A percentile compares a stretch with the other conserved stretches of the same genome.
phyloP scores from a whole-genome alignment of 371 early-diverging fungal species.

The Apophysomyces variabilis region DNA sequence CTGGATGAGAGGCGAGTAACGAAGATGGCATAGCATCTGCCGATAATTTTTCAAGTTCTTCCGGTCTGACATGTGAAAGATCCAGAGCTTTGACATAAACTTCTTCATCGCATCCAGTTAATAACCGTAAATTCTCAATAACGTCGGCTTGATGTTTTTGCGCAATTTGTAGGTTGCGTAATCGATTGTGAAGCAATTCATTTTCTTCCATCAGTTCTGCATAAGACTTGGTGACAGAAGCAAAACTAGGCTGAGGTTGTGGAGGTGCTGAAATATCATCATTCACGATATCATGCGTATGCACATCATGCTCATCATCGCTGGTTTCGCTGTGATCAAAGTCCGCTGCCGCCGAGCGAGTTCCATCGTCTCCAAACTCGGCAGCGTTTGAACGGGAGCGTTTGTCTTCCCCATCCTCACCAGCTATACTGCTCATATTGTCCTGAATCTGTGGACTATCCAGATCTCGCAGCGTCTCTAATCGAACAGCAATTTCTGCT shows the following conservation, averaged over 20 bases:
- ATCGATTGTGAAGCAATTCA: constrained; percentile 44
- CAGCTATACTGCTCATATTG: constrained; percentile 20
- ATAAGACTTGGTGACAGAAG: constrained; percentile 47
- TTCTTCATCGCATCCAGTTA: constrained; percentile 44
- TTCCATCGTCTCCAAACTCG: constrained; percentile 55
- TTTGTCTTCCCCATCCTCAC: constrained; percentile 46
- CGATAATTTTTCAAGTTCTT: constrained; percentile 19
- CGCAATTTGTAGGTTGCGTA: constrained; percentile 41
- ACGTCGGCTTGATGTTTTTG: constrained; percentile 51
- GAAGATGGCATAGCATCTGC: constrained; percentile 4
- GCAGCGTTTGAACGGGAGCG: constrained; percentile 52
- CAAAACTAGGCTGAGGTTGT: constrained; percentile 58
- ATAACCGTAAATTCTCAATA: constrained; percentile 41
- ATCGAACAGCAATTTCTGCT: constrained; percentile 3
- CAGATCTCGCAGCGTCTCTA: constrained; percentile 32
- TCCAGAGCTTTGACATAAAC: constrained; percentile 39
- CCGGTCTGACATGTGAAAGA: constrained; percentile 32
- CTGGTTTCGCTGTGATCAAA: constrained; percentile 46
- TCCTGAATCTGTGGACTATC: constrained; percentile 19
- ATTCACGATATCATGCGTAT: constrained; percentile 37
- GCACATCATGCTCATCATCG: constrained; percentile 34
- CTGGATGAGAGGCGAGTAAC: neutral
- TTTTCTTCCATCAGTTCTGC: constrained; percentile 56
- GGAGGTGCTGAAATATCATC: constrained; percentile 57
- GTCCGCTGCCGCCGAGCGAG: constrained; percentile 49